Evolutionary conservation across 2,329 filamentous ascomycete genomes (phyloP), one percentile per base, ranked within the genome.

Genomic region (Botrytis aclada): DNA sequence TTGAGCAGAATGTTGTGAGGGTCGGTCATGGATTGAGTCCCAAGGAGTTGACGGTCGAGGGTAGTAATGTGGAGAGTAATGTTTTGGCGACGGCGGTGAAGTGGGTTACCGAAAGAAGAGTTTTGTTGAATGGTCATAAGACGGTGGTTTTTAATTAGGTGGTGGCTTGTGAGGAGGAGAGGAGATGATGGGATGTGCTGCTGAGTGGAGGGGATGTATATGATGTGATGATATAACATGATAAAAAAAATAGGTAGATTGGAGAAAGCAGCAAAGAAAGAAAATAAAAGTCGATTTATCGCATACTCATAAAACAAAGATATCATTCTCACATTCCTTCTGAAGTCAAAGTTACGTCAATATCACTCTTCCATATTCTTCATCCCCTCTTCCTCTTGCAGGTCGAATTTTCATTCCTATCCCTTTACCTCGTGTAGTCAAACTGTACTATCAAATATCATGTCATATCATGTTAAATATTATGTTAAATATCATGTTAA

Each of bases 41-140:
- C 29, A 93, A 92, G 85, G 89, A 92, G 80, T 82, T 95, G 80
- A 91, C 93, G 2, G 90, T 93, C 78, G 92, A 94, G 81, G 93
- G 93, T 20, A 93, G 91, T 78, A 95, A 94, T 77, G 91, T 95
- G 16, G 93, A 96, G 86, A 94, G 91, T 80, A 92, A 94, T 82
- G 93, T 95, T 10, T 83, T 96, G 77, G 93, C 92, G 5, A 89
- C 92, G 5, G 93, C 93, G 0, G 93, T 96, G 71, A 93, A 94
- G 84, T 95, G 92, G 90, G 93, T 92, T 83, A 90, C 91, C 37
- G 92, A 96, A 86, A 87, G 89, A 80, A 86, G 90, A 72, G 89
- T 96, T 43, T 92, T 96, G 80, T 83, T 95, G 76, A 95, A 95
- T 80, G 91, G 91, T 25, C 86, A 86, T 76, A 95, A 94, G 87